phyloP scores from a whole-genome alignment of 2,329 filamentous ascomycete genomes.

The Penicillium palitans region DNA sequence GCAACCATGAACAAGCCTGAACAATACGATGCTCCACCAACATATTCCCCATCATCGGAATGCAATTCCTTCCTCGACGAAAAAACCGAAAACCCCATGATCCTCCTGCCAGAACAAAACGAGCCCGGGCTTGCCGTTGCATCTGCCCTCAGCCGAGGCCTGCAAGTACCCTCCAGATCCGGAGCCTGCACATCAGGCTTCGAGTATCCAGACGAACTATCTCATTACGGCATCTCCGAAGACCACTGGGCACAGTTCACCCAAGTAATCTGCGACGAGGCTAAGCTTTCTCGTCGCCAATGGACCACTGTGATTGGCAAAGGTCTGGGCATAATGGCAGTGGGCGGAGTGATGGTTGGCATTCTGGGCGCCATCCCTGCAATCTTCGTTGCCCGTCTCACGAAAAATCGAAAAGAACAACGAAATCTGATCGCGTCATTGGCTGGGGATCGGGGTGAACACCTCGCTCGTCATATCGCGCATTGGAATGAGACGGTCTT shows the following conservation, averaged over 20 bases:
- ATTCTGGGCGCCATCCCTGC: conserved; percentile 33
- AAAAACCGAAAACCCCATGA: conserved; percentile 12
- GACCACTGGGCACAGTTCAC: conserved; percentile 32
- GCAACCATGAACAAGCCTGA: background rate
- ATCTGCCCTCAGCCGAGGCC: conserved; percentile 26
- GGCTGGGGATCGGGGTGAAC: conserved; percentile 10
- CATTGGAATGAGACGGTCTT: conserved; percentile 35
- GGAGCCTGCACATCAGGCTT: conserved; percentile 32
- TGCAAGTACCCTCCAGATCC: conserved; percentile 34
- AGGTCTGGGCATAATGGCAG: conserved; percentile 31
- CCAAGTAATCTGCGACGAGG: conserved; percentile 28
- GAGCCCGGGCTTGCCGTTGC: conserved; percentile 23
- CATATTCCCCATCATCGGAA: conserved; percentile 8
- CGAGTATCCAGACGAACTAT: conserved; percentile 30
- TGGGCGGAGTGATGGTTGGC: conserved; percentile 35
- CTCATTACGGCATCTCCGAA: conserved; percentile 21
- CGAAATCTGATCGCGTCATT: conserved; percentile 29
- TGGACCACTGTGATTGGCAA: conserved; percentile 33
- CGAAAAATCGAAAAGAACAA: conserved; percentile 25
- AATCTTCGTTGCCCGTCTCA: conserved; percentile 23
- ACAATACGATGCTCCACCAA: conserved; percentile 8
- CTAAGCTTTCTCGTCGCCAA: conserved; percentile 30
- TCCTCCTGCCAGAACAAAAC: conserved; percentile 15
- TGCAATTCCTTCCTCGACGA: background rate
- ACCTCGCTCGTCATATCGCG: conserved; percentile 25